Percentiles rank a stretch among this genome's conserved stretches.
Evolutionary conservation across 768 basidiomycete species (phyloP).

Genomic region (Hydnomerulius pinastri): DNA sequence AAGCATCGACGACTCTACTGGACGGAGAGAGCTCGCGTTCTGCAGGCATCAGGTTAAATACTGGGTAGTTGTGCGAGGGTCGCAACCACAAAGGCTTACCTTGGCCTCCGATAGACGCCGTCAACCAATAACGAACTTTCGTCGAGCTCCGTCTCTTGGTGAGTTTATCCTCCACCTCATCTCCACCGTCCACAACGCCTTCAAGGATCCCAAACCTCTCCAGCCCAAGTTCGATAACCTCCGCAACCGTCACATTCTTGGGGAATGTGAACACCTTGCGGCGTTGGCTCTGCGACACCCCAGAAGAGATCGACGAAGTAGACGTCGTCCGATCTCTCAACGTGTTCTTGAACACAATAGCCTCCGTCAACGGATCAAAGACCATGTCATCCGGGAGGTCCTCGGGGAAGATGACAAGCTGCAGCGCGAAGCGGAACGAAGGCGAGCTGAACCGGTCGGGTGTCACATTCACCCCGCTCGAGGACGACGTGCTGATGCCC

Average conservation of each 20-base stretch:
- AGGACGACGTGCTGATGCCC: conserved; percentile 18
- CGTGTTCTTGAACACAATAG: conserved; percentile 85
- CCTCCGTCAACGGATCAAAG: conserved; percentile 91
- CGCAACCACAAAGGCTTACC: conserved; percentile 47
- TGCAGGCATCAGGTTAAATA: conserved; percentile 32
- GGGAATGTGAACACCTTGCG: conserved; percentile 90
- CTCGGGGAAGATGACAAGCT: conserved; percentile 82
- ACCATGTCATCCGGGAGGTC: conserved; percentile 95
- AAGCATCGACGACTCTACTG: conserved; percentile 84
- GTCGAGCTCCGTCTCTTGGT: conserved; percentile 75
- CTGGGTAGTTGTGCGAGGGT: conserved; percentile 6
- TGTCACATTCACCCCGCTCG: conserved; percentile 44
- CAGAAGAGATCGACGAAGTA: conserved; percentile 45
- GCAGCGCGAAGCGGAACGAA: conserved; percentile 81
- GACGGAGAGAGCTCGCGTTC: conserved; percentile 81
- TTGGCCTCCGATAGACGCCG: conserved; percentile 56
- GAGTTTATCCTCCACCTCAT: conserved; percentile 94
- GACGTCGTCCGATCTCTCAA: conserved; percentile 56
- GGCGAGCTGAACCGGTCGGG: conserved; percentile 82
- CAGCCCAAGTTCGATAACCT: conserved; percentile 90
- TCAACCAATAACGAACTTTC: conserved; percentile 83
- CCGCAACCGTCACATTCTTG: conserved; percentile 93
- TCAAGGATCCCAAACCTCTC: conserved; percentile 95
- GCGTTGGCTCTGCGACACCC: conserved; percentile 60
- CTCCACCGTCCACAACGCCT: conserved; percentile 98